These are phyloP conservation scores for Chimonanthus praecox DNA, from an alignment of 164 flowering plant genomes.

Conservation along the genomic window DNA sequence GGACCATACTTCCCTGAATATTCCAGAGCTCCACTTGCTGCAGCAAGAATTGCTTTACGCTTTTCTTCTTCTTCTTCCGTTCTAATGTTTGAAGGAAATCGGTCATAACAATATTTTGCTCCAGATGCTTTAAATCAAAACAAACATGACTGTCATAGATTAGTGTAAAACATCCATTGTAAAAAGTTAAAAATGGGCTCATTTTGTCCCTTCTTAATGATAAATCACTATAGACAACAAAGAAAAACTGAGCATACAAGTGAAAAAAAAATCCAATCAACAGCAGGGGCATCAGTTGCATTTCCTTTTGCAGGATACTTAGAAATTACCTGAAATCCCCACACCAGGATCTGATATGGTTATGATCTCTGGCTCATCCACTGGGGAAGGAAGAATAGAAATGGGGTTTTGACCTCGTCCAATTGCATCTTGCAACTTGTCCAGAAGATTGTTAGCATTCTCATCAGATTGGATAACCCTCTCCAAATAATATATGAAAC, in stretches of 20 bases:
- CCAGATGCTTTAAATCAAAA: slow-evolving; percentile 51
- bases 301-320: not conserved
- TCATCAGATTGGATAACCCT: slow-evolving; percentile 71
- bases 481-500: slow-evolving; percentile 89
- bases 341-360: slow-evolving; percentile 81
- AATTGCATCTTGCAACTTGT: slow-evolving; percentile 95
- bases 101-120: slow-evolving; percentile 76
- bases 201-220: not conserved
- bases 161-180: not conserved
- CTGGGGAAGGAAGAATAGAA: slow-evolving; percentile 60
- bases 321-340: slow-evolving; percentile 54
- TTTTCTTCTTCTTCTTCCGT: slow-evolving; percentile 92
- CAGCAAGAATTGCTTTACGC: slow-evolving; percentile 82
- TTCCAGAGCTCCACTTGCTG: slow-evolving; percentile 76
- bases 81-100: slow-evolving; percentile 83
- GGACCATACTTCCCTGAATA: slow-evolving; percentile 34
- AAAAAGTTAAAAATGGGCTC: not conserved
- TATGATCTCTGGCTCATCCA: slow-evolving; percentile 68
- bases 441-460: slow-evolving; percentile 71
- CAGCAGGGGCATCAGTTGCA: not conserved
- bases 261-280: not conserved
- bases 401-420: slow-evolving; percentile 91
- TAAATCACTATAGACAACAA: not conserved
- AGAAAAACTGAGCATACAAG: not conserved
- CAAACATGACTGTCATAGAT: not conserved